These are phyloP conservation scores for Fusarium marasasianum DNA, from an alignment of 2,329 filamentous ascomycete species.

Conservation along the genomic window DNA sequence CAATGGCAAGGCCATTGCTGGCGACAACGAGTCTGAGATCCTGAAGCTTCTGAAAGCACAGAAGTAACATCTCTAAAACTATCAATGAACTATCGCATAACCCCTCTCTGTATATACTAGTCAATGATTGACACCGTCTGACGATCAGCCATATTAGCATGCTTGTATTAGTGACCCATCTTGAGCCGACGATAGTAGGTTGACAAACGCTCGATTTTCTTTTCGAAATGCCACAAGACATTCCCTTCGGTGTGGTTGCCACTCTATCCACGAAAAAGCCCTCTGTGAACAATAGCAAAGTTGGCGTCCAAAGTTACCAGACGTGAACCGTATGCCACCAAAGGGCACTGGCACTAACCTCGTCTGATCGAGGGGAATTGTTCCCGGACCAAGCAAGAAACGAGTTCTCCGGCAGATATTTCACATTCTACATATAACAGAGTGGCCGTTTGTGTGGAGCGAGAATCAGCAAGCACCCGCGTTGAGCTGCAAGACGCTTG, in stretches of 20 bases:
- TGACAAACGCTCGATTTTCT: neutral
- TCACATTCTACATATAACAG: constrained; percentile 6
- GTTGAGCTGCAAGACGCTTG: constrained; percentile 4
- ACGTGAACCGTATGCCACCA: neutral
- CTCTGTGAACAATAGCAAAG: neutral
- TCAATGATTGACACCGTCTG: neutral
- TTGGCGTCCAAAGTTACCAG: neutral
- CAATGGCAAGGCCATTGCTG: constrained; percentile 81
- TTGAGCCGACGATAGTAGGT: neutral
- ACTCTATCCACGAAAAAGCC: no score
- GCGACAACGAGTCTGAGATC: constrained; percentile 88
- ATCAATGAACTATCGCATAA: constrained; percentile 27
- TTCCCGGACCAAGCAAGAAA: neutral
- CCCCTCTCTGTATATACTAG: constrained; percentile 25
- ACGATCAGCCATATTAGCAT: constrained; percentile 5
- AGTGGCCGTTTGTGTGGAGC: constrained; percentile 28
- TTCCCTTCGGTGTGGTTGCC: neutral
- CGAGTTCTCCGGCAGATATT: neutral
- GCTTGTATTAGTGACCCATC: constrained; percentile 1
- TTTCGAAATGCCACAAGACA: no score
- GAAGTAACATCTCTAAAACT: constrained; percentile 42
- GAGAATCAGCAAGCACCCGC: constrained; percentile 34
- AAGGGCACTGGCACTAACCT: neutral
- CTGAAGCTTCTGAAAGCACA: constrained; percentile 77
- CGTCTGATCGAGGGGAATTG: neutral